These are phyloP conservation scores for Actinomucor elegans DNA, from an alignment of 371 early-diverging fungal genomes.

Conservation along the genomic window DNA sequence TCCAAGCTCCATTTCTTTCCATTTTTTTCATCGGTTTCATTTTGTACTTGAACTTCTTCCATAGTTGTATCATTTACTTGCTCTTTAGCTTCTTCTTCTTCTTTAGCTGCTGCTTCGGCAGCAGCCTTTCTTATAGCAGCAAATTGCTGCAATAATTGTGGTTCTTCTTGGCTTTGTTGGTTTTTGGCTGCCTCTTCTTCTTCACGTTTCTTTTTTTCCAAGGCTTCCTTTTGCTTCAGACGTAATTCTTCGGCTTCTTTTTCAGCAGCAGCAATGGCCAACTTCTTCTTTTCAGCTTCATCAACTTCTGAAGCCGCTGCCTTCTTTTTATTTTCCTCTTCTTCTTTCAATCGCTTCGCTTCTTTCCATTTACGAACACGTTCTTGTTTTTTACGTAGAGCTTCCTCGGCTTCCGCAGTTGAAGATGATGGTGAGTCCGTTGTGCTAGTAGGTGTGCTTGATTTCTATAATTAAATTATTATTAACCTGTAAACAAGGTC, in stretches of 20 bases:
- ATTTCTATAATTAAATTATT: no score
- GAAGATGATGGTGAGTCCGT: not conserved
- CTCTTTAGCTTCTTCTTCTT: constrained; percentile 11
- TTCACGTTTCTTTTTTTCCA: constrained; percentile 9
- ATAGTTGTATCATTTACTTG: constrained; percentile 21
- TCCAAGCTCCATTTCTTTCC: constrained; percentile 30
- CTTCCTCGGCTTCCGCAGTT: constrained; percentile 52
- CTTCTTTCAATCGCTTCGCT: constrained; percentile 48
- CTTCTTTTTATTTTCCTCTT: constrained; percentile 18
- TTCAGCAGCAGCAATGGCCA: constrained; percentile 11
- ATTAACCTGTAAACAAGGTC: no score
- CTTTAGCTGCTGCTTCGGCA: constrained; percentile 15
- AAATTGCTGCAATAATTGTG: constrained; percentile 24
- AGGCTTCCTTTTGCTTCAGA: constrained; percentile 17
- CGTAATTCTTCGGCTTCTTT: constrained; percentile 14
- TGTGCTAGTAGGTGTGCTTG: not conserved
- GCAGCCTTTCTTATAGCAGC: constrained; percentile 29
- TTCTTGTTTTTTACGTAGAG: constrained; percentile 66
- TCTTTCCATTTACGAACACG: constrained; percentile 75
- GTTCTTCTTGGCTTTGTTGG: constrained; percentile 37
- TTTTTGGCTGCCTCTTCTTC: constrained; percentile 37
- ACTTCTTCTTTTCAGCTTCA: constrained; percentile 8
- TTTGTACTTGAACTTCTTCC: constrained; percentile 19
- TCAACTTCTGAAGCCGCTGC: constrained; percentile 19
- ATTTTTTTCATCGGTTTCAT: constrained; percentile 7